Percentiles rank a stretch among this genome's conserved stretches.
Evolutionary conservation across 2,329 filamentous ascomycete genomes (phyloP).

Genomic region (Trichoderma gracile): DNA sequence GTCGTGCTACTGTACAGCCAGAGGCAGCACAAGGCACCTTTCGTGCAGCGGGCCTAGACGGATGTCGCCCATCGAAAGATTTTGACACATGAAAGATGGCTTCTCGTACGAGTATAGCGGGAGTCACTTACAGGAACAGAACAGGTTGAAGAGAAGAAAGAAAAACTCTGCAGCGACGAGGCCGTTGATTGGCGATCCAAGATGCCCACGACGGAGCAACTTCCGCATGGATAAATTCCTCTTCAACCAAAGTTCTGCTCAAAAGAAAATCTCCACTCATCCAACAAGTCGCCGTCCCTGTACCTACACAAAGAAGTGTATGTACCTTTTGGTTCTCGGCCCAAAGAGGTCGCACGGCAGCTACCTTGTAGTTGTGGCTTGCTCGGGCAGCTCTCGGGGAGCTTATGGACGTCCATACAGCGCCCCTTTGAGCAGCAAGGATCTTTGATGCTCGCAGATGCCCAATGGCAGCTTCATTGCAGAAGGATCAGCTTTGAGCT

Average conservation of each 20-base stretch:
- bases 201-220: not conserved
- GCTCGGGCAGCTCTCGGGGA: constrained; percentile 11
- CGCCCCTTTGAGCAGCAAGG: not conserved
- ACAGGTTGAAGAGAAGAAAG: not conserved
- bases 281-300: no score
- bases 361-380: not conserved
- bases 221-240: constrained; percentile 14
- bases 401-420: not conserved
- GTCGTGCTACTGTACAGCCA: no score
- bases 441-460: not conserved
- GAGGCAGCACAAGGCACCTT: no score
- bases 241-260: not conserved
- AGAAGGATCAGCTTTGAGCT: not conserved
- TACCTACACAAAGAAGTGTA: no score
- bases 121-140: no score
- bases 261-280: constrained; percentile 8
- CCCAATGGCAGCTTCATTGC: not conserved
- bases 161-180: constrained; percentile 20
- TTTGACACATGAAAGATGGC: not conserved
- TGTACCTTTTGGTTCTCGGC: no score
- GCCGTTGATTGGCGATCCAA: constrained; percentile 20
- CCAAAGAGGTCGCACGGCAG: not conserved
- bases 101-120: not conserved
- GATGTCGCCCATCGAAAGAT: not conserved
- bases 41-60: not conserved